phyloP scores from a whole-genome alignment of 768 basidiomycete genomes.

The Cyathus striatus region DNA sequence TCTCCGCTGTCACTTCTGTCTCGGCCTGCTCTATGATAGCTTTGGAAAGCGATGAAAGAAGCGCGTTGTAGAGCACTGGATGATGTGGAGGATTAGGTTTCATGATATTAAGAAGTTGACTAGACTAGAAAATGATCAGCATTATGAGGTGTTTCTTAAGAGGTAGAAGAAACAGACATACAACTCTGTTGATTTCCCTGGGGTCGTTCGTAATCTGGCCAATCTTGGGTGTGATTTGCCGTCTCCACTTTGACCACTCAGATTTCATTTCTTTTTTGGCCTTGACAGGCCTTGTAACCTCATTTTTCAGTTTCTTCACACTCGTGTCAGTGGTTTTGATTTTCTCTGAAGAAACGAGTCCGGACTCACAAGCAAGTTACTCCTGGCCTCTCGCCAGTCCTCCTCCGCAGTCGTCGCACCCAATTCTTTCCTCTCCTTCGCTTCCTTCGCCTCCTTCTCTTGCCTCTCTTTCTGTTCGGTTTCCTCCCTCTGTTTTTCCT shows the following conservation, averaged over 20 bases:
- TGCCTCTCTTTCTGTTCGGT: constrained; percentile 24
- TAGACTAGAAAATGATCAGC: constrained; percentile 22
- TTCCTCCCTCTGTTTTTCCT: constrained; percentile 22
- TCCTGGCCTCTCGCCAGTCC: constrained; percentile 61
- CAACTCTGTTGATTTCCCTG: constrained; percentile 56
- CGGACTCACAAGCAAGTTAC: constrained; percentile 45
- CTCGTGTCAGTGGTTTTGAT: constrained; percentile 5
- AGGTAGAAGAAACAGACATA: constrained; percentile 28
- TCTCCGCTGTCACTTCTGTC: constrained; percentile 86
- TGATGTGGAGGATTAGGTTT: constrained; percentile 25
- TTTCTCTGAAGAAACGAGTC: background rate
- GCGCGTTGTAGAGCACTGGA: constrained; percentile 58
- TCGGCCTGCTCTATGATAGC: constrained; percentile 88
- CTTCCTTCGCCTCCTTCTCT: constrained; percentile 22
- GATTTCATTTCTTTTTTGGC: constrained; percentile 45
- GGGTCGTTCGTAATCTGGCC: constrained; percentile 80
- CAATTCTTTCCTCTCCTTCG: constrained; percentile 32
- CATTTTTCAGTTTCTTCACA: constrained; percentile 55
- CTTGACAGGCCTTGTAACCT: constrained; percentile 64
- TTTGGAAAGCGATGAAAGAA: constrained; percentile 86
- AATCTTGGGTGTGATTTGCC: constrained; percentile 82
- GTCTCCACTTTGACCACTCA: constrained; percentile 61
- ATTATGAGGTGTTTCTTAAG: constrained; percentile 4
- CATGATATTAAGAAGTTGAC: constrained; percentile 31
- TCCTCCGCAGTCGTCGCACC: constrained; percentile 53